Percentiles rank a stretch among this genome's conserved stretches.
phyloP scores from a whole-genome alignment of 139 green algal species.

The Pleodorina starrii region DNA sequence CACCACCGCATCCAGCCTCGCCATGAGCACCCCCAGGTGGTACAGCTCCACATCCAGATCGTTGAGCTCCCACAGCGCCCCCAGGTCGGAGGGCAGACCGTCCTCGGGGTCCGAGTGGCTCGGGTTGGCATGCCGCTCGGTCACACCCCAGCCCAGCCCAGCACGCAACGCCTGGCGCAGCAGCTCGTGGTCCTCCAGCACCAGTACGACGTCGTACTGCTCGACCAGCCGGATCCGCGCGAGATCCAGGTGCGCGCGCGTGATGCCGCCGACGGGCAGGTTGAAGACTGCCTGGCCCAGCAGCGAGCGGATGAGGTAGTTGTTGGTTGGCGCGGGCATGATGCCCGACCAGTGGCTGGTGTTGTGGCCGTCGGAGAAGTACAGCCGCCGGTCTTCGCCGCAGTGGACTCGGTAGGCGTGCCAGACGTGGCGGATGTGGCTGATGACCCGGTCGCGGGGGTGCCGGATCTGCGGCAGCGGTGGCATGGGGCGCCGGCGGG shows the following conservation, averaged over 20 bases:
- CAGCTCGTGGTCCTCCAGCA: conserved; percentile 31
- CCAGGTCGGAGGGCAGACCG: neutral
- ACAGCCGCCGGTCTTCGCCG: neutral
- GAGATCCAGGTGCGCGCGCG: neutral
- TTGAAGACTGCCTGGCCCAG: conserved; percentile 49
- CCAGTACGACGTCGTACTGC: conserved; percentile 54
- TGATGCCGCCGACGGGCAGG: conserved; percentile 4
- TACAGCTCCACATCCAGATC: conserved; percentile 25
- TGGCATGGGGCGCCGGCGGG: too few species aligned
- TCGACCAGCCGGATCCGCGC: neutral
- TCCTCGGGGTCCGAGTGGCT: neutral
- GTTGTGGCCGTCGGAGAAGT: neutral
- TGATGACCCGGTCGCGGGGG: conserved; percentile 6
- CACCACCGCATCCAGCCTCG: conserved; percentile 26
- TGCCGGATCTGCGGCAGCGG: conserved; percentile 12
- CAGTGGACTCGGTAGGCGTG: neutral
- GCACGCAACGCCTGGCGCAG: neutral
- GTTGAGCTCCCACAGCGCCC: neutral
- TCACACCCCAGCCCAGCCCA: conserved; percentile 42
- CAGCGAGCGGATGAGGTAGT: conserved; percentile 48
- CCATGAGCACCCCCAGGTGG: neutral
- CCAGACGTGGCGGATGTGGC: conserved; percentile 40
- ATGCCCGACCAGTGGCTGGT: neutral
- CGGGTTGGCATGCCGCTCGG: neutral
- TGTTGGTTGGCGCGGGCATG: conserved; percentile 35